These are phyloP conservation scores for Fraxinus nigra DNA, from an alignment of 305 asterid species.

Conservation along the genomic window DNA sequence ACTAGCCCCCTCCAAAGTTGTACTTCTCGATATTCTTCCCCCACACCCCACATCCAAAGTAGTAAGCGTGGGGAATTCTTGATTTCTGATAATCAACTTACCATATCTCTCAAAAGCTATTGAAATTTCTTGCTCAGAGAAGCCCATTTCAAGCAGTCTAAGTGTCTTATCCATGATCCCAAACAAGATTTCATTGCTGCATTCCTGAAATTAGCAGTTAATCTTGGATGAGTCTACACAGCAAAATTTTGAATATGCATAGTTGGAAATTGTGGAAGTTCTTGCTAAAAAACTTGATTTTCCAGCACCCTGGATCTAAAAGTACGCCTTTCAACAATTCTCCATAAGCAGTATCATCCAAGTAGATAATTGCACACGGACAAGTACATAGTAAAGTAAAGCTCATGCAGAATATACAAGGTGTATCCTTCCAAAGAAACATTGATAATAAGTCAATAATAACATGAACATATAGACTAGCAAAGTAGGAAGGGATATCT, in stretches of 20 bases:
- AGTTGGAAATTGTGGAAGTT: slow-evolving; percentile 5
- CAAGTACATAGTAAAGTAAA: slow-evolving; percentile 1
- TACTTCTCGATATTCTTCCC: neutral
- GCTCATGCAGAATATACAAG: neutral
- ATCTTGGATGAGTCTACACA: slow-evolving; percentile 17
- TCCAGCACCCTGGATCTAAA: neutral
- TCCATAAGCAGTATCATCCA: neutral
- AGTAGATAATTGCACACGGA: neutral
- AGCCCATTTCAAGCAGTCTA: slow-evolving; percentile 82
- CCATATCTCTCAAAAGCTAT: slow-evolving; percentile 80
- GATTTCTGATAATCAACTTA: slow-evolving; percentile 37
- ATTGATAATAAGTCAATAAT: neutral
- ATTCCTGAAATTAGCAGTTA: slow-evolving; percentile 42
- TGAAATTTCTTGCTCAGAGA: slow-evolving; percentile 76
- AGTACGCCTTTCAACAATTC: neutral
- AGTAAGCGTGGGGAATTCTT: neutral
- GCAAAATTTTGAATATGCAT: neutral
- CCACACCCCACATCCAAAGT: neutral
- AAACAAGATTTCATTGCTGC: slow-evolving; percentile 65
- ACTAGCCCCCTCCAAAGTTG: neutral
- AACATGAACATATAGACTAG: neutral
- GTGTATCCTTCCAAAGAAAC: neutral
- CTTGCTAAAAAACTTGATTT: neutral
- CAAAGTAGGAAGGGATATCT: neutral
- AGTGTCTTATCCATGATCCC: slow-evolving; percentile 96